Evolutionary conservation across 805 yeast species (phyloP), one percentile per base, ranked within the genome.

Genomic region (Monosporozyma solicola): DNA sequence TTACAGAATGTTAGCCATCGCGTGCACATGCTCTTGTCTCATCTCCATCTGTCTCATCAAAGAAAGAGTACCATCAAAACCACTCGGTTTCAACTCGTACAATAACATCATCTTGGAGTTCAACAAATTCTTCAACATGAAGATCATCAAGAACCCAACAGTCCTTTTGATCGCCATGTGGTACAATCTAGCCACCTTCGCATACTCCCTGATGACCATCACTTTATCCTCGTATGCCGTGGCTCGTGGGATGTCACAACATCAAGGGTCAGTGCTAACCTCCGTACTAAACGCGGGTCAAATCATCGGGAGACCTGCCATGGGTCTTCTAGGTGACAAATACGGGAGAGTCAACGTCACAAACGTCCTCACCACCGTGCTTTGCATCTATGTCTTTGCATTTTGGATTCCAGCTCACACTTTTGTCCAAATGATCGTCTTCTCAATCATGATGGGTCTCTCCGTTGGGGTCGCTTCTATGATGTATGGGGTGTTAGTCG

Each of bases 391-490:
- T 15, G 57, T 70, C 33, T 72, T 77, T 53, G 72, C 67, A 3
- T 78, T 73, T 56, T 80, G 85, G 84, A 68, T 78, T 13, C 74
- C 79, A 25, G 65, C 77, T 0, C 65, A 58, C 45, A 71, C 72
- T 1, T 78, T 74, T 56, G 64, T 69, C 0, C 68, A 72, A 25
- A 58, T 80, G 31, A 55, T 75, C 3, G 68, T 71, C 16, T 77
- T 77, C 55, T 62, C 78, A 0, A 59, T 78, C 7, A 60, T 76
- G 53, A 54, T 73, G 5, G 84, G 84, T 2, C 47, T 72, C 2
- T 62, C 72, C 29, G 67, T 77, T 31, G 83, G 82, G 49, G 74
- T 78, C 50, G 76, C 73, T 7, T 68, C 68, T 39, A 75, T 74
- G 1, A 74, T 74, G 59, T 71, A 67, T 51, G 64, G 73, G 11